Evolutionary conservation across 805 yeast genomes (phyloP), one percentile per base, ranked within the genome.

Genomic region (Torulaspora microellipsoides): DNA sequence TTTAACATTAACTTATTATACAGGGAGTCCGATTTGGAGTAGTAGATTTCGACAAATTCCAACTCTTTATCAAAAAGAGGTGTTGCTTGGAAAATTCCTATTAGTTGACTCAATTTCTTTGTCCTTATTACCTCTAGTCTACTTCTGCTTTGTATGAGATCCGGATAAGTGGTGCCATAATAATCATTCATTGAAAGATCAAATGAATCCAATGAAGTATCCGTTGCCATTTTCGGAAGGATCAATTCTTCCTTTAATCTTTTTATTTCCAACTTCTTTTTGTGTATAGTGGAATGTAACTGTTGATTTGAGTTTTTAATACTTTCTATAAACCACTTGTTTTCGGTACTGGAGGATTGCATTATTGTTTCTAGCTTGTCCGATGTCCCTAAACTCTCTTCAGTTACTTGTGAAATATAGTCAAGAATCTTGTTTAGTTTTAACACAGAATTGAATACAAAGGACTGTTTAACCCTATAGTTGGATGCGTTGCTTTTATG

Each of bases 341-440:
- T 13, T 31, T 35, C 17, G 15, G 30, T 40, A 5, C 45, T 34
- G 5, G 15, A 27, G 28, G 31, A 27, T 11, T 35, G 32, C 15
- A 48, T 27, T 1, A 31, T 20, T 5, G 34, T 34, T 30, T 55
- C 61, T 13, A 60, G 32, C 23, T 38, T 40, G 2, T 27, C 20
- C 1, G 62, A 52, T 15, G 53, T 39, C 2, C 36, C 36, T 1
- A 14, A 20, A 11, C 46, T 51, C 33, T 62, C 67, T 17, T 50
- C 47, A 15, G 29, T 33, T 1, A 54, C 49, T 39, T 60, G 61
- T 4, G 49, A 41, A 11, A 40, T 43, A 44, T 61, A 61, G 34
- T 62, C 65, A 5, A 59, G 29, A n/a, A 58, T 28, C 31, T 55
- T 63, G 28, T 56, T 61, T 15, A 63, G 17, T 32, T 62, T 62